Evolutionary conservation across 129 eudicot species (phyloP).

Genomic region (Centella asiatica): DNA sequence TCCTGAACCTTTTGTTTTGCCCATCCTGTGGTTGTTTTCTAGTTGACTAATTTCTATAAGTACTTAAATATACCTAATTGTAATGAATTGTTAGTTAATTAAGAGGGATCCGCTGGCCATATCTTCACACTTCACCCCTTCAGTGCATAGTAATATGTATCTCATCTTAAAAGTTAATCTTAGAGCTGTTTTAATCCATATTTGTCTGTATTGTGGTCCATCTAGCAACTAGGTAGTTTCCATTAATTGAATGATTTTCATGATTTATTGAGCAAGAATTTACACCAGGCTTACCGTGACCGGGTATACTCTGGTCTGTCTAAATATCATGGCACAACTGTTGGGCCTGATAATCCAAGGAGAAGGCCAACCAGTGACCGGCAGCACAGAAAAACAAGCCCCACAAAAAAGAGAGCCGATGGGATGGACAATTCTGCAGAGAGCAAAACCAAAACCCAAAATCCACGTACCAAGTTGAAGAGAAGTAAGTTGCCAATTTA

Average conservation of each 20-base stretch:
- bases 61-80: too few relatives aligned
- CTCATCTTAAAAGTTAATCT: neutral
- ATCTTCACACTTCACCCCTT: too few relatives aligned
- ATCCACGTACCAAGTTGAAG: conserved; percentile 26
- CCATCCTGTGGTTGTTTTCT: too few relatives aligned
- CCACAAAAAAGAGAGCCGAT: conserved; percentile 15
- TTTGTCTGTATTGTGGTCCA: neutral
- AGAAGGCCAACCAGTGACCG: conserved; percentile 35
- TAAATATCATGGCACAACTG: conserved; percentile 43
- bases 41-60: too few relatives aligned
- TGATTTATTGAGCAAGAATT: conserved; percentile 7
- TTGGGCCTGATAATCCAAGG: conserved; percentile 43
- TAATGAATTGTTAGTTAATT: too few relatives aligned
- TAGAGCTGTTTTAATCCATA: neutral
- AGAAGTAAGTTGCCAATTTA: conserved; percentile 35
- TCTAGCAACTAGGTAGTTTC: neutral
- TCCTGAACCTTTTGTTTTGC: too few relatives aligned
- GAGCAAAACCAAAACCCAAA: conserved; percentile 15
- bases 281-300: conserved; percentile 59
- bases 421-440: conserved; percentile 9
- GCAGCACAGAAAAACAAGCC: conserved; percentile 21
- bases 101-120: too few relatives aligned
- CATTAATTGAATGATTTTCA: neutral
- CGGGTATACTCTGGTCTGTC: conserved; percentile 58
- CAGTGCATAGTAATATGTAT: too few relatives aligned